Conservation (phyloP, 768 basidiomycete species). For the Melanogaster broomeanus region DNA sequence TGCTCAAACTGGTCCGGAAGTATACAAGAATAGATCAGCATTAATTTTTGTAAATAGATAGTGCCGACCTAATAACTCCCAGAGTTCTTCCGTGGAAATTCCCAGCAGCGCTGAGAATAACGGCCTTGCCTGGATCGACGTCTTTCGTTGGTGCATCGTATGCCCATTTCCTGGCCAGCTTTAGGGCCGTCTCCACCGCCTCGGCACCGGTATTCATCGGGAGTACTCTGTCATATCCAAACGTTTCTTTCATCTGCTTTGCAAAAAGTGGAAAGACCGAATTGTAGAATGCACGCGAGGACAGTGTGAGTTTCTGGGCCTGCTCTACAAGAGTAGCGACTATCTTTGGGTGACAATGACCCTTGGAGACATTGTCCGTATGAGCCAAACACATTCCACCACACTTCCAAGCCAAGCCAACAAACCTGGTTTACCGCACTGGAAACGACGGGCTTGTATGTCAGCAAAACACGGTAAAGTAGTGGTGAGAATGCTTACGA, state of each 20-base stretch:
- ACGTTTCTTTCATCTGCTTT: constrained; percentile 76
- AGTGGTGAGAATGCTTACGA: constrained; percentile 59
- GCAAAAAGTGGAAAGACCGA: constrained; percentile 90
- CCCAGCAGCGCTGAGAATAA: constrained; percentile 81
- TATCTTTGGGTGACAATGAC: constrained; percentile 92
- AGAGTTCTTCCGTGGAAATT: constrained; percentile 97
- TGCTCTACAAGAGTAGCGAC: constrained; percentile 80
- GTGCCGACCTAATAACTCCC: constrained; percentile 87
- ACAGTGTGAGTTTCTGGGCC: constrained; percentile 87
- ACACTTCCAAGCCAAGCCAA: constrained; percentile 17
- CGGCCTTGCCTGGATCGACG: constrained; percentile 60
- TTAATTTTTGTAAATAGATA: constrained; percentile 12
- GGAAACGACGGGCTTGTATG: constrained; percentile 1
- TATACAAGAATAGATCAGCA: constrained; percentile 15
- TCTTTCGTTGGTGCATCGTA: constrained; percentile 81
- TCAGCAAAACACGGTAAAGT: constrained; percentile 7
- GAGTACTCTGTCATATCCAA: constrained; percentile 93
- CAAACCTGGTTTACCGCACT: constrained; percentile 88
- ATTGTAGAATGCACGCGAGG: constrained; percentile 96
- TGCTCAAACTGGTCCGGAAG: constrained; percentile 70
- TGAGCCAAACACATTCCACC: constrained; percentile 14
- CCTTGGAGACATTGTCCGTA: constrained; percentile 40
- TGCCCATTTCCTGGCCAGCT: constrained; percentile 96
- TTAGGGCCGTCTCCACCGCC: constrained; percentile 96
- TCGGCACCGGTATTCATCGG: constrained; percentile 99